A percentile compares a stretch with the other conserved stretches of the same genome.
These are phyloP conservation scores for Cylindrotheca closterium DNA, from an alignment of 108 stramenopile species.

Conservation along the genomic window DNA sequence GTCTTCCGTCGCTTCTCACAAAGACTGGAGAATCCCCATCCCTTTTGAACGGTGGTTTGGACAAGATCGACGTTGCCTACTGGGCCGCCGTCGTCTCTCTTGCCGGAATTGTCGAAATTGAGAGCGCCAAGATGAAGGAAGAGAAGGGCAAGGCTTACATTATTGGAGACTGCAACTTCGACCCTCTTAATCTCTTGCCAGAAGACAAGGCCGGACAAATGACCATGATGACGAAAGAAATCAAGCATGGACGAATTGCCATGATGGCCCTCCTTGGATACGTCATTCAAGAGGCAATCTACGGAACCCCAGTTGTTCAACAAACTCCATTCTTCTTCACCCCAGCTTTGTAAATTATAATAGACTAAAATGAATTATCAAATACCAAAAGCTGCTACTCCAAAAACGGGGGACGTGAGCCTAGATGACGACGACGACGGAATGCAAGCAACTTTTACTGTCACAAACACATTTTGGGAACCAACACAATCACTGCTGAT, in stretches of 20 bases:
- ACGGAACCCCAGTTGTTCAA: slow-evolving; percentile 66
- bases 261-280: slow-evolving; percentile 92
- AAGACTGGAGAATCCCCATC: slow-evolving; percentile 73
- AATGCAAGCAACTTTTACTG: no score
- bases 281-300: slow-evolving; percentile 85
- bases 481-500: no score
- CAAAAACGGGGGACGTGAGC: no score
- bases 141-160: slow-evolving; percentile 60
- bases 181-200: slow-evolving; percentile 68
- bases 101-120: slow-evolving; percentile 66
- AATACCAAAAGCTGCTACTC: no score
- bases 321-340: slow-evolving; percentile 85
- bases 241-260: slow-evolving; percentile 89
- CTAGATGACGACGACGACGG: no score
- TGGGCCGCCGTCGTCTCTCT: slow-evolving; percentile 56
- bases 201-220: slow-evolving; percentile 60
- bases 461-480: no score
- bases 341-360: slow-evolving; percentile 65
- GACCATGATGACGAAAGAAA: slow-evolving; percentile 73
- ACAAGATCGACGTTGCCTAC: slow-evolving; percentile 77
- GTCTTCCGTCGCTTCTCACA: slow-evolving; percentile 60
- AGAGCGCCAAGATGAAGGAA: slow-evolving; percentile 64
- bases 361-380: no score
- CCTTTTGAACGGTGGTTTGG: slow-evolving; percentile 87
- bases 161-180: slow-evolving; percentile 82